Evolutionary conservation across 1,284 basidiomycete genomes (phyloP), one percentile per base, ranked within the genome.

Genomic region (Pseudozyma pruni): DNA sequence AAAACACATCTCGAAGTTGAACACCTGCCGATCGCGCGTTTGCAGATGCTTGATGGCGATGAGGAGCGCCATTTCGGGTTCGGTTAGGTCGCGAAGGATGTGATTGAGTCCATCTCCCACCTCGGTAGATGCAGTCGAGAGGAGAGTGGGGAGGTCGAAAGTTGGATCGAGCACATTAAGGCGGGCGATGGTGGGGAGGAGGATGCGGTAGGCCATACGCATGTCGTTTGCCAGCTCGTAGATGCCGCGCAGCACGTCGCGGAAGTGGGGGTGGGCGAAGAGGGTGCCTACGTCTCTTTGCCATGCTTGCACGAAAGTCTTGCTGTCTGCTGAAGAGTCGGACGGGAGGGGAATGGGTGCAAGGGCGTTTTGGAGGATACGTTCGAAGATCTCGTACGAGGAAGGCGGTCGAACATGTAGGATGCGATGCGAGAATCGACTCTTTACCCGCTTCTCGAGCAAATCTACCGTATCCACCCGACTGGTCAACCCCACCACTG

Each of bases 1-100:
- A 32, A 75, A 76, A 29, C 64, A 69, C 77, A 81, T 79, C 54
- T 80, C 80, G 46, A 81, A 81, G 50, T 79, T 81, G 57, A 81
- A 81, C n/a, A 74, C 57, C n/a, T 43, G 35, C 10, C 72, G 63
- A 37, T 76, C 77, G 16, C 71, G 64, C 3, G 66, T 60, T 42
- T 74, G 71, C 0, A 81, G 51, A n/a, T 81, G 80, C 41, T 76
- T 78, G 34, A 80, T 61, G 1, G 80, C 53, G 31, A 81, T 70
- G 9, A 81, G 67, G 0, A 81, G 55, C 1, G 76, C 71, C n/a
- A 80, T 56, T 37, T 81, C 77, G 0, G 74, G 63, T 22, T 73
- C 61, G 43, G 74, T 72, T 25, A 81, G 54, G 27, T 74, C 71
- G 38, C 45, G 51, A 8, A 73, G 67, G 16, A 59, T 33, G 51